Evolutionary conservation across 495 filamentous ascomycete genomes (phyloP).

Genomic region (Hyaloscypha hepaticicola): DNA sequence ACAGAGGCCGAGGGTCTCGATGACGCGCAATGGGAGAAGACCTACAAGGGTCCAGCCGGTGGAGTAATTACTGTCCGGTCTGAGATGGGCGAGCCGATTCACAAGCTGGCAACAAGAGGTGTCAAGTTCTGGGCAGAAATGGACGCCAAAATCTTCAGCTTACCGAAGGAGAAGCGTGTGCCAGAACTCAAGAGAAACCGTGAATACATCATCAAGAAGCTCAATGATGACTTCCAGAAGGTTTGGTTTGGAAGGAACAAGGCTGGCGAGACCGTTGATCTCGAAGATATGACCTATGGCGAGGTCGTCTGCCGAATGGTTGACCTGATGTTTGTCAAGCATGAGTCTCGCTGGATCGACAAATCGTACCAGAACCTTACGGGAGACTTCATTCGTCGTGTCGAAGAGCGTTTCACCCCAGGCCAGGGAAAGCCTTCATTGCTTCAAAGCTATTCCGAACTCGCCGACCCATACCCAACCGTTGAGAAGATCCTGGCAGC

Average conservation of each 20-base stretch:
- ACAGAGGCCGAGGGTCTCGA: slow-evolving; percentile 85
- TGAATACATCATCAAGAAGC: slow-evolving; percentile 94
- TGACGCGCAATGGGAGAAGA: slow-evolving; percentile 92
- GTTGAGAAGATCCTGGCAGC: slow-evolving; percentile 75
- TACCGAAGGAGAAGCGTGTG: slow-evolving; percentile 91
- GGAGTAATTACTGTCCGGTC: slow-evolving; percentile 96
- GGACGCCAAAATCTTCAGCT: slow-evolving; percentile 95
- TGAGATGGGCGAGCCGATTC: slow-evolving; percentile 99
- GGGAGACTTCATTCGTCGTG: slow-evolving; percentile 90
- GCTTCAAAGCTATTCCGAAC: slow-evolving; percentile 81
- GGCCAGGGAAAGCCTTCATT: slow-evolving; percentile 66
- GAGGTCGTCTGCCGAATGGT: slow-evolving; percentile 94
- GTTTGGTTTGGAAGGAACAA: slow-evolving; percentile 96
- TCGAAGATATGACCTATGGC: slow-evolving; percentile 97
- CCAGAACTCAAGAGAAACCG: slow-evolving; percentile 89
- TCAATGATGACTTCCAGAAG: slow-evolving; percentile 98
- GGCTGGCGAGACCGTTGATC: slow-evolving; percentile 78
- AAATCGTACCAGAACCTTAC: slow-evolving; percentile 76
- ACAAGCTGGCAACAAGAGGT: slow-evolving; percentile 94
- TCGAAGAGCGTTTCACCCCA: slow-evolving; percentile 88
- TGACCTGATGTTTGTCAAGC: slow-evolving; percentile 92
- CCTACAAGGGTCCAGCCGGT: slow-evolving; percentile 87
- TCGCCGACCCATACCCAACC: slow-evolving; percentile 76
- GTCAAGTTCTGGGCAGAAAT: slow-evolving; percentile 97
- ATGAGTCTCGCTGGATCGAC: slow-evolving; percentile 94